These are phyloP conservation scores for Diplosphaera chodatii DNA, from an alignment of 139 green algal genomes.

Conservation along the genomic window DNA sequence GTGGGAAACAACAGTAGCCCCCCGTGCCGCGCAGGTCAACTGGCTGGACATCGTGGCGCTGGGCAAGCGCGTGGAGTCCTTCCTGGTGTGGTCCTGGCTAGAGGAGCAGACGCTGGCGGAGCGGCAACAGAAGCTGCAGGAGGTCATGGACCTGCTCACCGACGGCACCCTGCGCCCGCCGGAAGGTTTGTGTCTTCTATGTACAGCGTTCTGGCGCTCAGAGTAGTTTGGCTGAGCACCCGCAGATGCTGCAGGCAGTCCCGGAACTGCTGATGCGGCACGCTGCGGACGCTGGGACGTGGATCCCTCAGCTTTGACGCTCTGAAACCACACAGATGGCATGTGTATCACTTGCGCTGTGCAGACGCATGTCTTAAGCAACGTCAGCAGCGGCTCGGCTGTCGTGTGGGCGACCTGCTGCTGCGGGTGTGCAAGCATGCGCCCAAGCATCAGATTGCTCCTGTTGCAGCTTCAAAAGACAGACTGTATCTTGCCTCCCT, in stretches of 20 bases:
- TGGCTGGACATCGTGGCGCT: background rate
- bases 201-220: too few relatives aligned
- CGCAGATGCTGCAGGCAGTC: background rate
- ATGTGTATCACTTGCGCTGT: background rate
- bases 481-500: background rate
- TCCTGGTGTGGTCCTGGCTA: slow-evolving; percentile 1
- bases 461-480: too few relatives aligned
- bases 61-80: background rate
- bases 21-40: background rate
- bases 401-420: too few relatives aligned
- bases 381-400: too few relatives aligned
- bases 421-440: too few relatives aligned
- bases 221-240: background rate
- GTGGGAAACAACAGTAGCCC: too few relatives aligned
- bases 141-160: background rate
- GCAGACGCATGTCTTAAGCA: background rate
- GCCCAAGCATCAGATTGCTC: too few relatives aligned
- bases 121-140: background rate
- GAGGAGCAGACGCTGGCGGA: too few relatives aligned
- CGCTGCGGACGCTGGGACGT: background rate
- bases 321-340: background rate
- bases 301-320: background rate
- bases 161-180: slow-evolving; percentile 1
- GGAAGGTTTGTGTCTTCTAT: background rate
- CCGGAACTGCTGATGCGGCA: background rate